Percentiles rank a stretch among this genome's conserved stretches.
Evolutionary conservation across 2,329 filamentous ascomycete species (phyloP).

Genomic region (Apiospora koreana): DNA sequence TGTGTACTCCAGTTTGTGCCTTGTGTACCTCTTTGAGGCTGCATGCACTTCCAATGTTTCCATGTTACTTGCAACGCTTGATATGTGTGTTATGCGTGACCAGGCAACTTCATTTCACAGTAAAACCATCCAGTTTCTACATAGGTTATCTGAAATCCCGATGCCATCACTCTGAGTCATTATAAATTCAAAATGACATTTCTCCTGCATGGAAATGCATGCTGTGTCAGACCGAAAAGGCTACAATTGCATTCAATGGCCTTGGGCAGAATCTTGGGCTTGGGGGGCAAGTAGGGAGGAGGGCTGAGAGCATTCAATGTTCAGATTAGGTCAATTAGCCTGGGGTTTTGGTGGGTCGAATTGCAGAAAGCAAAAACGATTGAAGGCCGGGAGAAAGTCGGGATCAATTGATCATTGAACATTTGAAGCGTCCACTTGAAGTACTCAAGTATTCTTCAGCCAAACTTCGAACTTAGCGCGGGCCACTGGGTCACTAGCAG

Average conservation of each 20-base stretch:
- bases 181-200: background rate
- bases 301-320: background rate
- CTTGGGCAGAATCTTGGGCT: background rate
- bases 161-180: background rate
- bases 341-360: conserved; percentile 1
- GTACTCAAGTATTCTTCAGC: background rate
- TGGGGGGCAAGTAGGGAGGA: background rate
- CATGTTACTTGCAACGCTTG: background rate
- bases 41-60: too few species aligned
- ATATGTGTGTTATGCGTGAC: background rate
- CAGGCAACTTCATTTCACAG: background rate
- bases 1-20: too few species aligned
- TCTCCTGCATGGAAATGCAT: background rate
- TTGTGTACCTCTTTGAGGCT: too few species aligned
- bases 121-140: too few species aligned
- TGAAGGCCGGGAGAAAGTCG: background rate
- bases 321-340: conserved; percentile 3
- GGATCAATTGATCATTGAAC: too few species aligned
- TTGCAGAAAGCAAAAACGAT: background rate
- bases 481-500: background rate
- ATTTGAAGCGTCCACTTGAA: background rate
- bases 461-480: background rate
- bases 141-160: background rate
- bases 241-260: background rate
- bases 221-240: background rate